Percentiles rank a stretch among this genome's conserved stretches.
These are phyloP conservation scores for Fusarium sp. DNA, from an alignment of 2,329 filamentous ascomycete species.

Conservation along the genomic window DNA sequence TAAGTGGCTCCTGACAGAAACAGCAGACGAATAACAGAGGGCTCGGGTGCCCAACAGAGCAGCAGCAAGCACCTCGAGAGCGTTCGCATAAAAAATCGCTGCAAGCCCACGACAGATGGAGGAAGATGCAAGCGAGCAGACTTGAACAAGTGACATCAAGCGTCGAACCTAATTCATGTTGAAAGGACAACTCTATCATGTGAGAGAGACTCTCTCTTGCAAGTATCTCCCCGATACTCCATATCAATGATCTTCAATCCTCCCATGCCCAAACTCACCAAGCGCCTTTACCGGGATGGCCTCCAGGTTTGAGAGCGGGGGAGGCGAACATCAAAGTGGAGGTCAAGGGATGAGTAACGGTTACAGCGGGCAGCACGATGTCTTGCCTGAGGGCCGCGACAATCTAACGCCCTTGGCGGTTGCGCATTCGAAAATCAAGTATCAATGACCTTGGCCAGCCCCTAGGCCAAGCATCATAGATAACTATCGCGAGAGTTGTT, in stretches of 20 bases:
- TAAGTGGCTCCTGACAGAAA: conserved; percentile 31
- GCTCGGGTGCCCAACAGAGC: conserved; percentile 19
- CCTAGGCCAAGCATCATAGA: background rate
- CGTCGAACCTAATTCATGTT: background rate
- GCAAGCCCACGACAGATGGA: conserved; percentile 24
- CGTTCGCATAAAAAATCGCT: conserved; percentile 39
- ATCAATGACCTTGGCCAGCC: conserved; percentile 2
- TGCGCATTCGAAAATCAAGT: conserved; percentile 18
- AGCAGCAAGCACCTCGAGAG: conserved; percentile 18
- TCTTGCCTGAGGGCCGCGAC: conserved; percentile 40
- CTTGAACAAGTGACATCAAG: conserved; percentile 6
- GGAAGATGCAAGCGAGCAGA: conserved; percentile 28
- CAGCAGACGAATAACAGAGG: conserved; percentile 40
- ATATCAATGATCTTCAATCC: conserved; percentile 9
- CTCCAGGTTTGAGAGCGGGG: conserved; percentile 39
- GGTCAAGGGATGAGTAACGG: conserved; percentile 35
- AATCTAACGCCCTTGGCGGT: conserved; percentile 31
- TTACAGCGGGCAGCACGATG: conserved; percentile 43
- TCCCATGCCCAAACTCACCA: conserved; percentile 3
- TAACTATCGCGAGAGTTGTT: background rate
- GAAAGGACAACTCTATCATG: conserved; percentile 10
- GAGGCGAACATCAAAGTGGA: conserved; percentile 43
- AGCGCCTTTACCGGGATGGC: conserved; percentile 18
- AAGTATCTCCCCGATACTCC: background rate
- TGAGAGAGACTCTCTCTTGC: background rate